Percentiles rank a stretch among this genome's conserved stretches.
These are phyloP conservation scores for Purshia tridentata DNA, from an alignment of 306 rosid species.

Conservation along the genomic window DNA sequence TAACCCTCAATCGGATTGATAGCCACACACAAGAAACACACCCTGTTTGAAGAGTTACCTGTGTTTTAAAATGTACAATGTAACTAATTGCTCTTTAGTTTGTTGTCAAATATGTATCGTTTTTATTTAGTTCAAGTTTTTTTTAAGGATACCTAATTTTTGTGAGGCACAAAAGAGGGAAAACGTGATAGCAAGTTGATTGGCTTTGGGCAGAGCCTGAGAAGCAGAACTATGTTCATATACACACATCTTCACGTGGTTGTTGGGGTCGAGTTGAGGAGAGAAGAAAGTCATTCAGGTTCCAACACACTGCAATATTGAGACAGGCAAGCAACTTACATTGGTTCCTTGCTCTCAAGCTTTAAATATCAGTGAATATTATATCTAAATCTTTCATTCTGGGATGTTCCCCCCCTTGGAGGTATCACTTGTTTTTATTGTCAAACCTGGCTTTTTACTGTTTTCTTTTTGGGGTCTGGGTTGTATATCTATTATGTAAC, in stretches of 20 bases:
- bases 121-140: neutral
- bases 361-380: no score
- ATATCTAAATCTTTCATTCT: no score
- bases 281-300: neutral
- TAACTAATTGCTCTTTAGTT: slow-evolving; percentile 12
- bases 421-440: slow-evolving; percentile 3
- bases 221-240: neutral
- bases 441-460: neutral
- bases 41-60: slow-evolving; percentile 20
- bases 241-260: neutral
- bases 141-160: neutral
- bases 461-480: neutral
- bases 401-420: neutral
- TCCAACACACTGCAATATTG: neutral
- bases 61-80: slow-evolving; percentile 1
- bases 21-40: slow-evolving; percentile 30
- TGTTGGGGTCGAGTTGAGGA: neutral
- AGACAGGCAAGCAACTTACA: slow-evolving; percentile 1
- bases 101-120: slow-evolving; percentile 11
- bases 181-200: neutral
- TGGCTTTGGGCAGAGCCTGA: neutral
- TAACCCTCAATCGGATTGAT: slow-evolving; percentile 52
- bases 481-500: neutral
- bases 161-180: neutral
- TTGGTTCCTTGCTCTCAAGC: neutral